phyloP scores from a whole-genome alignment of 2,329 filamentous ascomycete species.

The Ceratocystis colombiana region DNA sequence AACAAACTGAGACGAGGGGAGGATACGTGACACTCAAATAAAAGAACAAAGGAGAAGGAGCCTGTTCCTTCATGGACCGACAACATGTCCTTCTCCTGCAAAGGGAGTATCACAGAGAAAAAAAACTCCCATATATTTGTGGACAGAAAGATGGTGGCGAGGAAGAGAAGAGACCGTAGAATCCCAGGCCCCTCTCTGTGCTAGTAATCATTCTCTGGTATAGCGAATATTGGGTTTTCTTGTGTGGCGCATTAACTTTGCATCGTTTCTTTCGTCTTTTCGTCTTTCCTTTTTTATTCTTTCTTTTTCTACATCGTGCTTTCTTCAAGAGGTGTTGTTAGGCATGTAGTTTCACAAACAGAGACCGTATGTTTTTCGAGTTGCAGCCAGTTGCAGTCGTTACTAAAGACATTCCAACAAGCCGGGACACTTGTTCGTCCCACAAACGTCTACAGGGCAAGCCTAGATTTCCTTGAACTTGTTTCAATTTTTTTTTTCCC shows the following conservation, averaged over 20 bases:
- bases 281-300: background rate
- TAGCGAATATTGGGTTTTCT: too few species aligned
- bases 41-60: conserved; percentile 7
- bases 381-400: background rate
- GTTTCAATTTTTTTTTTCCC: too few species aligned
- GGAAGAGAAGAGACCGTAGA: too few species aligned
- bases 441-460: too few species aligned
- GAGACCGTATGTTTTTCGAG: background rate
- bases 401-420: background rate
- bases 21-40: background rate
- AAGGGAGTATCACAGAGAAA: background rate
- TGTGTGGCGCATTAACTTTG: background rate
- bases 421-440: too few species aligned
- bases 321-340: conserved; percentile 9
- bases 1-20: background rate
- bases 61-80: background rate
- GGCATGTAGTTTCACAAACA: conserved; percentile 3
- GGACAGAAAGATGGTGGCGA: too few species aligned
- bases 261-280: background rate
- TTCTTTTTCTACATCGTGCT: background rate
- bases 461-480: too few species aligned
- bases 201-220: too few species aligned
- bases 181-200: too few species aligned
- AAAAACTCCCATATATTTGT: background rate
- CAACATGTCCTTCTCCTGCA: too few species aligned